phyloP scores from a whole-genome alignment of 179 eudicot species.

The Beta lomatogona region DNA sequence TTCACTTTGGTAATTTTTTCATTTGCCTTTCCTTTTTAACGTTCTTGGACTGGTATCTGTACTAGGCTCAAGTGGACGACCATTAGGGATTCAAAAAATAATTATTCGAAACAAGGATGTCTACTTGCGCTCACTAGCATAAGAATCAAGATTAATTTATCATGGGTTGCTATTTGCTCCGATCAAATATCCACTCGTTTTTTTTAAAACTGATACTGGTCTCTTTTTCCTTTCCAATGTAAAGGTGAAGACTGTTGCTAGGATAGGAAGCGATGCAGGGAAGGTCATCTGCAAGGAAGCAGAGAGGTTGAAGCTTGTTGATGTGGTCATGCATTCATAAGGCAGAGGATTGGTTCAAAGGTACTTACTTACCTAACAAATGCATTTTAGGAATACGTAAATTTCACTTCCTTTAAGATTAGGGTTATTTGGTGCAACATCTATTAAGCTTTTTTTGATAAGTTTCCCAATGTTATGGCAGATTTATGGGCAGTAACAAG shows the following conservation, averaged over 20 bases:
- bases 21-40: too few species aligned
- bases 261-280: conserved; percentile 89
- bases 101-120: not conserved
- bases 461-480: conserved; percentile 10
- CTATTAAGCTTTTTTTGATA: conserved; percentile 6
- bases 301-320: conserved; percentile 74
- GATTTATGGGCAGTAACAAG: too few species aligned
- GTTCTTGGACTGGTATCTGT: too few species aligned
- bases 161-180: not conserved
- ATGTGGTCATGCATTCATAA: conserved; percentile 80
- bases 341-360: conserved; percentile 81
- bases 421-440: too few species aligned
- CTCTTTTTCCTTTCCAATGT: not conserved
- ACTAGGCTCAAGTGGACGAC: too few species aligned
- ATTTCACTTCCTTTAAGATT: not conserved
- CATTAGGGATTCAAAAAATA: too few species aligned
- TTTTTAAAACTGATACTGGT: not conserved
- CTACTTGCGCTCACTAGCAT: not conserved
- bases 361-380: conserved; percentile 30
- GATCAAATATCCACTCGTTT: not conserved
- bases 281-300: conserved; percentile 85
- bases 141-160: not conserved
- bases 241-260: conserved; percentile 68
- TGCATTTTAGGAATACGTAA: not conserved
- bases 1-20: too few species aligned